Base-by-base conservation (phyloP, 1,139 yeast genomes). In the Nakaseomyces kungkrabaensis region DNA sequence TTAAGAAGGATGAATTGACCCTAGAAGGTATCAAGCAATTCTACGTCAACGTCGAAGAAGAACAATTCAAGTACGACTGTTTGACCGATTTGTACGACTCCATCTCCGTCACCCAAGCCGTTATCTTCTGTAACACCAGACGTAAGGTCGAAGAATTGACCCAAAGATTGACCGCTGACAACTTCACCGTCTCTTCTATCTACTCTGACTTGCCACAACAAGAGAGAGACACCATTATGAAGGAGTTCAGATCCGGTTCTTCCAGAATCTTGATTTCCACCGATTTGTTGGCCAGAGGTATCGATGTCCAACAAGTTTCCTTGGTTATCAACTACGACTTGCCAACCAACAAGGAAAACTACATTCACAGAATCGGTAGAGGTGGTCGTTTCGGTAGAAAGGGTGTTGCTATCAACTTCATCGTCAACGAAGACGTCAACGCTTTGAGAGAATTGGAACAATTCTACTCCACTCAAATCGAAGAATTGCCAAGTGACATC, bases 371-470 rank as follows among this genome's bases (percentile, higher is more conserved):
- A 83, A 92, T 92, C 68, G 98, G 98, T 82, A 87, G 98, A 81
- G 95, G 96, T 79, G 98, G 98, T 78, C 92, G 98, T 79, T 92
- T 92, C 79, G 98, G 98, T 79, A 84, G 98, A 77, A 92, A 92
- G 83, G 98, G 98, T 84, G 96, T 90, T 70, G 97, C 98, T 67
- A 89, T 92, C 80, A 92, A 92, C 83, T 85, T 92, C 66, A 95
- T 90, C 71, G 89, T 97, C 61, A 81, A 78, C 66, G 82, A 84
- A 63, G 97, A 92, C 71, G 88, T 89, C 69, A 84, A 83, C 68
- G 85, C 85, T 78, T 82, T 94, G 85, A 86, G 96, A 77, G 97
- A 90, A 76, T 85, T 92, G 66, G 98, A 94, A 78, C 88, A 80
- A 76, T 92, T 89, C 84, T 92, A 94, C 86, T 85, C 95, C 62